A percentile compares a stretch with the other conserved stretches of the same genome.
phyloP scores from a whole-genome alignment of 148 eudicot species.

The Rhododendron ferrugineum region DNA sequence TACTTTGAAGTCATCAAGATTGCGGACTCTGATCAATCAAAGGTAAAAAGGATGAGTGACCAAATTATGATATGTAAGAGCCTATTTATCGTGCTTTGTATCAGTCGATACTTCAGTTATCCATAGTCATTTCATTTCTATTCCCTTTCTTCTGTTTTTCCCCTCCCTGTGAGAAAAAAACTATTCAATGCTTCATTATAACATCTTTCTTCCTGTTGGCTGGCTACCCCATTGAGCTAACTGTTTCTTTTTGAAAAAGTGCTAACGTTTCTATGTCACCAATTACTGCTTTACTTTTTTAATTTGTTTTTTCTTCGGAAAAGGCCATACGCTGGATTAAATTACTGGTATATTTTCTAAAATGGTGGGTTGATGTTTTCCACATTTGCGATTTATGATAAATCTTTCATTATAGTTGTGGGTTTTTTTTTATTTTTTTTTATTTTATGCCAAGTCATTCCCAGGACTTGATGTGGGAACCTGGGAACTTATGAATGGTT shows the following conservation, averaged over 20 bases:
- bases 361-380: neutral
- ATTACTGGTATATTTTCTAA: neutral
- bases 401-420: neutral
- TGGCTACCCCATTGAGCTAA: neutral
- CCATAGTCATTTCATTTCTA: neutral
- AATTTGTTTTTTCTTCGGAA: neutral
- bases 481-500: neutral
- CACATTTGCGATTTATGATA: neutral
- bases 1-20: constrained; percentile 65
- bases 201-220: neutral
- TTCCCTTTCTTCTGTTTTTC: neutral
- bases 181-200: neutral
- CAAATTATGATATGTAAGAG: neutral
- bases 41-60: constrained; percentile 37
- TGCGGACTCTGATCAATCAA: constrained; percentile 84
- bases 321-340: neutral
- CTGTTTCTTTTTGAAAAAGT: neutral
- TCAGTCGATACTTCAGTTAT: neutral
- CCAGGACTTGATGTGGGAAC: neutral
- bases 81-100: neutral
- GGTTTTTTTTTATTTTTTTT: too few species aligned
- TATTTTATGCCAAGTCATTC: too few species aligned
- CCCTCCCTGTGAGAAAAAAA: neutral
- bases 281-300: neutral
- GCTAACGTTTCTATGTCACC: neutral